A percentile compares a stretch with the other conserved stretches of the same genome.
Conservation (phyloP, 768 basidiomycete genomes). For the Rossbeevera mucosa region DNA sequence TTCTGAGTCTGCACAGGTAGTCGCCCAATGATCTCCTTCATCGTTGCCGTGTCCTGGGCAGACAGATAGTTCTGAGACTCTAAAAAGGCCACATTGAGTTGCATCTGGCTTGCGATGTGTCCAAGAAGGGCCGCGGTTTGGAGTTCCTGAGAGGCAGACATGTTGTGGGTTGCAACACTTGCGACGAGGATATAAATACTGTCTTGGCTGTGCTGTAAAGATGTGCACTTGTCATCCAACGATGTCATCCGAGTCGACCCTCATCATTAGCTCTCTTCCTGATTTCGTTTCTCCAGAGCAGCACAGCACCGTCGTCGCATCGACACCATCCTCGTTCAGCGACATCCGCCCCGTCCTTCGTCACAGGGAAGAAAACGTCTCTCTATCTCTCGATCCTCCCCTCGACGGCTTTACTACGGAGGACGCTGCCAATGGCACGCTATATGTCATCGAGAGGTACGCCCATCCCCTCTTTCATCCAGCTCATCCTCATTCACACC, state of each 20-base stretch:
- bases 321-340: slow-evolving; percentile 79
- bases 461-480: slow-evolving; percentile 10
- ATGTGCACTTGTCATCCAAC: not conserved
- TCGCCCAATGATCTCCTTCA: slow-evolving; percentile 44
- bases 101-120: slow-evolving; percentile 55
- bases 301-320: slow-evolving; percentile 59
- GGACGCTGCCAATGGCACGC: slow-evolving; percentile 54
- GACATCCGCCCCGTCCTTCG: slow-evolving; percentile 82
- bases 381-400: slow-evolving; percentile 64
- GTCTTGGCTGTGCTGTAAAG: slow-evolving; percentile 10
- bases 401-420: slow-evolving; percentile 52
- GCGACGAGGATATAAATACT: slow-evolving; percentile 12
- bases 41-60: slow-evolving; percentile 38
- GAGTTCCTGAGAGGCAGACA: slow-evolving; percentile 24
- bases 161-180: slow-evolving; percentile 1
- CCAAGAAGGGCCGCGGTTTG: slow-evolving; percentile 46
- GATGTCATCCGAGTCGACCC: slow-evolving; percentile 16
- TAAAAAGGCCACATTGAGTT: slow-evolving; percentile 55
- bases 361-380: slow-evolving; percentile 68
- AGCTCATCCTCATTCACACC: slow-evolving; percentile 4
- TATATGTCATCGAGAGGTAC: slow-evolving; percentile 87
- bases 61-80: slow-evolving; percentile 52
- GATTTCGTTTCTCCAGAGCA: slow-evolving; percentile 57
- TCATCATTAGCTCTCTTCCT: slow-evolving; percentile 40
- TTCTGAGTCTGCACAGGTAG: slow-evolving; percentile 31